phyloP scores from a whole-genome alignment of 371 early-diverging fungal genomes.

The Apophysomyces variabilis region DNA sequence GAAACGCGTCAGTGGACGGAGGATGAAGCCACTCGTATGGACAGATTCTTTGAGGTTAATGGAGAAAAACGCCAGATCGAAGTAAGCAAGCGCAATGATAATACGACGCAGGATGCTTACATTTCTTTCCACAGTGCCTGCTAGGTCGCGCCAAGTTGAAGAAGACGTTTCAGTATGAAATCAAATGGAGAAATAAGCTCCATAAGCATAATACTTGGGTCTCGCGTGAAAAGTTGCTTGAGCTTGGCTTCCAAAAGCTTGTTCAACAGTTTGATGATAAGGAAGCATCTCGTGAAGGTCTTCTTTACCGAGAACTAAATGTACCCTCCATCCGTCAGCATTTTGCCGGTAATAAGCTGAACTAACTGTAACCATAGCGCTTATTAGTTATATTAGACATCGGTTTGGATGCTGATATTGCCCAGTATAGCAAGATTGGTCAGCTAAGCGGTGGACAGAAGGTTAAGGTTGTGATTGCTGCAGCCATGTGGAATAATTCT shows the following conservation, averaged over 20 bases:
- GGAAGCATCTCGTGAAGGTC: slow-evolving; percentile 80
- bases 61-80: slow-evolving; percentile 68
- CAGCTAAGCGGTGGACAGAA: slow-evolving; percentile 89
- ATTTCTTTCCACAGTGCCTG: slow-evolving; percentile 30
- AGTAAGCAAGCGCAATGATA: slow-evolving; percentile 20
- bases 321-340: slow-evolving; percentile 72
- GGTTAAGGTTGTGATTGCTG: slow-evolving; percentile 85
- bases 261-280: slow-evolving; percentile 82
- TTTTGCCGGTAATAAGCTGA: slow-evolving; percentile 41
- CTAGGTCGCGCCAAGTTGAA: slow-evolving; percentile 81
- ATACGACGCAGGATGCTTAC: neutral
- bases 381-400: slow-evolving; percentile 50
- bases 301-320: slow-evolving; percentile 67
- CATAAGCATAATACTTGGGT: slow-evolving; percentile 78
- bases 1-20: slow-evolving; percentile 70
- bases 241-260: slow-evolving; percentile 76
- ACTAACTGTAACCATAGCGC: neutral
- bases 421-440: slow-evolving; percentile 71
- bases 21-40: slow-evolving; percentile 72
- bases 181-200: slow-evolving; percentile 75
- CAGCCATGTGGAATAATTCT: slow-evolving; percentile 84
- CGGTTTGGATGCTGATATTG: slow-evolving; percentile 81
- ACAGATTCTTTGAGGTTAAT: slow-evolving; percentile 56
- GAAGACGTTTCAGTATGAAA: slow-evolving; percentile 83
- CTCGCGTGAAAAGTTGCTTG: slow-evolving; percentile 70